Base-by-base conservation (phyloP, 2,329 filamentous ascomycete genomes). In the Dactylellina cionopaga region DNA sequence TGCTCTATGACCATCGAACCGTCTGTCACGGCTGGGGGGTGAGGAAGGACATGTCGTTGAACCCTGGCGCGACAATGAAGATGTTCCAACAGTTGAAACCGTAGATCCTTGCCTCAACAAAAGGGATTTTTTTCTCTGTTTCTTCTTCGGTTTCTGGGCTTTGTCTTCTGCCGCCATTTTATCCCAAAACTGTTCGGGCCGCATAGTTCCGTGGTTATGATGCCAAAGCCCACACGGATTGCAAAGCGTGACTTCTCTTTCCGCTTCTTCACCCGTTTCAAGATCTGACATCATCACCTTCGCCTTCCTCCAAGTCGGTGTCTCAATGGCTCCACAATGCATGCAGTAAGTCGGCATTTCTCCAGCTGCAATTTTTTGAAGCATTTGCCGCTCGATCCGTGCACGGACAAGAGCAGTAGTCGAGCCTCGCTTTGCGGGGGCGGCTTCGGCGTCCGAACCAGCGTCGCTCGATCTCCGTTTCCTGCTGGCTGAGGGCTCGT, bases 191-290 rank as follows among this genome's bases (percentile, higher is more conserved):
- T 94, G 88, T 59, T 88, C 84, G 1, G 95, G 95, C 6, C 95
- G 89, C 83, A 96, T 95, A 22, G 83, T 85, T 78, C 91, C 92
- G 80, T 90, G 92, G 78, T 97, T 98, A 72, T 89, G 88, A 76
- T 99, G 89, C 92, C 92, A 99, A 41, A 99, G 88, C 15, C 95
- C 95, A 79, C 95, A 99, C 68, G 94, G 92, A 79, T 99, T 99
- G 84, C 95, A 99, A 35, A 98, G 85, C 25, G 91, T 85, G 63
- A 91, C 85, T 76, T 91, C 87, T 44, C 85, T 86, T 84, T 85
- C 84, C 79, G 88, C 89, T 79, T 91, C 88, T 51, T 90, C 87
- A 2, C 84, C 84, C 0, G 92, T 92, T 29, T 85, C 84, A 0
- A 59, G 65, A 51, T 77, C 75, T 29, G 66, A 68, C 52, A 70